Base-by-base conservation (phyloP, 495 filamentous ascomycete genomes). In the Apodospora peruviana region DNA sequence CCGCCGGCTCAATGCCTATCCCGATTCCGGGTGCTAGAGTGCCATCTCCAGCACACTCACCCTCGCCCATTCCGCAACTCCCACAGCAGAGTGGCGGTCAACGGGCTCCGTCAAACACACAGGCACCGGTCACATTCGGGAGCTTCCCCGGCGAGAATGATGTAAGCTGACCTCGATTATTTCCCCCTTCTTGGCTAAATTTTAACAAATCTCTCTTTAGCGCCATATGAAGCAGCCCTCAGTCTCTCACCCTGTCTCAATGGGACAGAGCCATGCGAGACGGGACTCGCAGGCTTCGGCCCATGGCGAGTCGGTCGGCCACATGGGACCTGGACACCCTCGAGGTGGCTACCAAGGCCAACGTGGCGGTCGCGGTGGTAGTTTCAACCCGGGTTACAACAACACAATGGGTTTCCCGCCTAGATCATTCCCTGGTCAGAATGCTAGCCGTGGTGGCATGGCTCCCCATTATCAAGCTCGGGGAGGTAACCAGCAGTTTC, bases 1-100 rank as follows among this genome's bases (percentile, higher is more conserved):
- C 72, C 40, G 68, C 69, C 17, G 66, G 73, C 24, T 75, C 82
- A 22, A 78, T 73, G 43, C 78, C 90, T 18, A 79, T 86, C 54
- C 78, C 87, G 18, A 81, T 85, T 47, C 83, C 85, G 0, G 62
- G 62, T 74, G 82, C 78, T 25, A 77, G 85, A 52, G 72, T 87
- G 23, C 79, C 79, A 20, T 87, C 85, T 36, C 87, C 87, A 5
- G 80, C 83, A 48, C 78, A 79, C 22, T 95, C 91, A 12, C 91
- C 91, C 2, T 88, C 86, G 18, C 91, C 91, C 5, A 96, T 96
- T 45, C 90, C 90, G 17, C 86, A 88, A 65, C 51, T 59, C n/a
- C 87, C 86, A 40, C 79, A 86, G 32, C 85, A 85, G 32, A 94
- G 89, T 66, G 90, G 90, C 59, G 89, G 89, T 57, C 78, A 86